These are phyloP conservation scores for Pseudogymnoascus sp. DNA, from an alignment of 2,329 filamentous ascomycete genomes.

Conservation along the genomic window DNA sequence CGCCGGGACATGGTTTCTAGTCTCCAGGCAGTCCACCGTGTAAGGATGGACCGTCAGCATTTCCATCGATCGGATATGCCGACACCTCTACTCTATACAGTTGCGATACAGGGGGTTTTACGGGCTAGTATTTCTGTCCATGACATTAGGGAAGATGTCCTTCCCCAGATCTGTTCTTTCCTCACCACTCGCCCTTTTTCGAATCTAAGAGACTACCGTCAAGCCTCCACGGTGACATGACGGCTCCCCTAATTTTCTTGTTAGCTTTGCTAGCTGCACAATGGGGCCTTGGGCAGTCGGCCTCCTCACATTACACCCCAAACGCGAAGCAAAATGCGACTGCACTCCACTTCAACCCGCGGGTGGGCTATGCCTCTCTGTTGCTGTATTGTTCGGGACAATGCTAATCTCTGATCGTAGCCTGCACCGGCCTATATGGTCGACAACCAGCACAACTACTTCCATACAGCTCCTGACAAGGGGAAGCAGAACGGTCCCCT, in stretches of 20 bases:
- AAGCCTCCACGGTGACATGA: not conserved
- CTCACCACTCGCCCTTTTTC: not conserved
- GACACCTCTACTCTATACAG: not conserved
- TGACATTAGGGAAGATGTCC: not conserved
- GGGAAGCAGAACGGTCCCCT: slow-evolving; percentile 20
- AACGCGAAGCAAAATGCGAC: not conserved
- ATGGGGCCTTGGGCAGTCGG: not conserved
- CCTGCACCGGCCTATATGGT: slow-evolving; percentile 22
- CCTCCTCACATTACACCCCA: not conserved
- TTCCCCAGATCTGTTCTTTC: not conserved
- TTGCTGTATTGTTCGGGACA: not conserved
- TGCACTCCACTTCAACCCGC: not conserved
- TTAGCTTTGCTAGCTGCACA: not conserved
- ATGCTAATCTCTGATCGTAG: slow-evolving; percentile 3
- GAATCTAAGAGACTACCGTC: not conserved
- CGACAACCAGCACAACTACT: slow-evolving; percentile 23
- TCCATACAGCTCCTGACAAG: slow-evolving; percentile 20
- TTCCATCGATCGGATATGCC: not conserved
- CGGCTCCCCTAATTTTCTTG: not conserved
- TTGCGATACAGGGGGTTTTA: not conserved
- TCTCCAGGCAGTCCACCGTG: not conserved
- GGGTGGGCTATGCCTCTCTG: not conserved
- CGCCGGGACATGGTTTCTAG: not conserved
- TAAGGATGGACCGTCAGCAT: not conserved
- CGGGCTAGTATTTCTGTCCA: not conserved